Evolutionary conservation across 202 grass and related monocot species (phyloP).

Genomic region (Brachypodium distachyon): DNA sequence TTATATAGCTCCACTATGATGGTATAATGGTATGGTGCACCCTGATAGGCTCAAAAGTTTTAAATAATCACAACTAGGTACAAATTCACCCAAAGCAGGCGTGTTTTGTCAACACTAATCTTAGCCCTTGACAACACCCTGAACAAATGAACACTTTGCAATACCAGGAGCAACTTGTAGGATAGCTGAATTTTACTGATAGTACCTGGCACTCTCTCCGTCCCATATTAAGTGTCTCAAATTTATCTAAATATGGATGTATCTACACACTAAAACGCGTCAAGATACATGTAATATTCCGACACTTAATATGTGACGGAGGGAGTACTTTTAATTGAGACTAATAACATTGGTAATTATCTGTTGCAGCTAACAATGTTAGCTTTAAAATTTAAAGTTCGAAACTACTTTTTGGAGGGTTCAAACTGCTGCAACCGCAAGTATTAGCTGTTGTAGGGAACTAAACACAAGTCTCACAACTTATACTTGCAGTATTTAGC

Average conservation of each 20-base stretch:
- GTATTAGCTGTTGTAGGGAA: background rate
- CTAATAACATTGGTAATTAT: background rate
- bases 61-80: background rate
- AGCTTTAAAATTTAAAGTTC: background rate
- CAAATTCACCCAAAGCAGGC: no score
- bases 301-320: no score
- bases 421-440: background rate
- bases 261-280: no score
- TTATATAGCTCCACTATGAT: slow-evolving; percentile 4
- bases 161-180: background rate
- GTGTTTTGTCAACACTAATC: no score
- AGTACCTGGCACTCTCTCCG: no score
- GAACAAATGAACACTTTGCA: background rate
- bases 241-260: no score
- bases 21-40: background rate
- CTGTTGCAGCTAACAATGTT: background rate
- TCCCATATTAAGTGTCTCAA: no score
- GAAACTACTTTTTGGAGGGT: background rate
- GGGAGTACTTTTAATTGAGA: background rate
- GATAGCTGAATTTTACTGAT: background rate
- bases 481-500: background rate
- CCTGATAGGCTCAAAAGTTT: background rate
- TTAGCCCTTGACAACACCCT: background rate
- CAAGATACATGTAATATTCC: no score
- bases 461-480: background rate